Conservation (phyloP, 805 yeast species). For the Saturnispora gosingensis region DNA sequence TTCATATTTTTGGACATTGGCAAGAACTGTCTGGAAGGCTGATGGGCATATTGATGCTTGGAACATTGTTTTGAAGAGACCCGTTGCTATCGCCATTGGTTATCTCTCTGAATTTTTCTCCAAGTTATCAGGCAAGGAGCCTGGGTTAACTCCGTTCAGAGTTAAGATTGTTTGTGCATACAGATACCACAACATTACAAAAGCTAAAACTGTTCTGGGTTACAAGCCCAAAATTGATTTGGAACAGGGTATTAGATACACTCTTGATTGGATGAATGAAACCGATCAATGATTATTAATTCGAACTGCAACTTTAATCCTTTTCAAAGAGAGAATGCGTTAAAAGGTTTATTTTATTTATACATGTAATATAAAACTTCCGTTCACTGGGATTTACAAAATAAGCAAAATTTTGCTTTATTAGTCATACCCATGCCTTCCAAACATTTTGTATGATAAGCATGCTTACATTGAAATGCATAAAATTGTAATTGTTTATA, state of each 20-base stretch:
- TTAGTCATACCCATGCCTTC: constrained; percentile 35
- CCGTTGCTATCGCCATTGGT: constrained; percentile 75
- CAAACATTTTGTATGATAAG: constrained; percentile 53
- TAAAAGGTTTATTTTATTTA: not conserved
- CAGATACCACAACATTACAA: constrained; percentile 85
- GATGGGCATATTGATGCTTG: constrained; percentile 74
- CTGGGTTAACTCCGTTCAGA: constrained; percentile 93
- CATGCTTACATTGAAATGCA: constrained; percentile 58
- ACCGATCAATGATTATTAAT: constrained; percentile 18
- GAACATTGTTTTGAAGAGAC: constrained; percentile 59
- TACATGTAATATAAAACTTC: not conserved
- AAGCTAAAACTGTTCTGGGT: constrained; percentile 71
- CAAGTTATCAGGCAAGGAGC: constrained; percentile 65
- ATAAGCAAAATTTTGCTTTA: constrained; percentile 27
- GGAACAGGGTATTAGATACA: constrained; percentile 69
- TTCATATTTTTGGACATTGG: constrained; percentile 92
- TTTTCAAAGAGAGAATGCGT: not conserved
- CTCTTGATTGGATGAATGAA: constrained; percentile 87
- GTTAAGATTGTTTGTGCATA: constrained; percentile 87
- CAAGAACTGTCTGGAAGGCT: constrained; percentile 94
- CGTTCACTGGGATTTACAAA: constrained; percentile 24
- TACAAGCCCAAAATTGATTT: constrained; percentile 73
- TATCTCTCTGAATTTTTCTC: constrained; percentile 71
- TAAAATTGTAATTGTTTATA: constrained; percentile 29
- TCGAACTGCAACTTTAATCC: not conserved